Evolutionary conservation across 2,329 filamentous ascomycete species (phyloP).

Genomic region (Aspergillus sp.): DNA sequence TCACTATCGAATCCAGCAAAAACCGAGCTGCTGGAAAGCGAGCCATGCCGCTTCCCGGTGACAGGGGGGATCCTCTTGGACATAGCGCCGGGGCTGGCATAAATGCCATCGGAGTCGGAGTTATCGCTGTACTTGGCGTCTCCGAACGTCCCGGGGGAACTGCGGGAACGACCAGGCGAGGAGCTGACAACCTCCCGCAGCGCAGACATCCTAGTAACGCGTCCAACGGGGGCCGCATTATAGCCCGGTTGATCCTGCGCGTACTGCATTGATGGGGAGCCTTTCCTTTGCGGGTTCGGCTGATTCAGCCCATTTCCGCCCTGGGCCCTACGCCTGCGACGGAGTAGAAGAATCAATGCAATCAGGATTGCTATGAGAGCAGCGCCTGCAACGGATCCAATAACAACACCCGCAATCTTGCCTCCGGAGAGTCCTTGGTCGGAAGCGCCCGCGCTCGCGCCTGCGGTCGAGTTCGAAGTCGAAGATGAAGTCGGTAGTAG

Average conservation of each 20-base stretch:
- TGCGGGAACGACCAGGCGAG: slow-evolving; percentile 47
- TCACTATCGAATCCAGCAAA: slow-evolving; percentile 56
- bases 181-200: slow-evolving; percentile 65
- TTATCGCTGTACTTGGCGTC: slow-evolving; percentile 42
- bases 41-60: slow-evolving; percentile 65
- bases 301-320: slow-evolving; percentile 80
- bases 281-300: slow-evolving; percentile 57
- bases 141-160: slow-evolving; percentile 40
- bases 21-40: slow-evolving; percentile 74
- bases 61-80: slow-evolving; percentile 38
- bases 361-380: slow-evolving; percentile 60
- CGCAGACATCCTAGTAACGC: slow-evolving; percentile 92
- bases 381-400: slow-evolving; percentile 66
- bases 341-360: slow-evolving; percentile 50
- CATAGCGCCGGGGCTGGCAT: slow-evolving; percentile 62
- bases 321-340: slow-evolving; percentile 49
- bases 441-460: slow-evolving; percentile 20
- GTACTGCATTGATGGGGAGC: slow-evolving; percentile 36
- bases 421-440: slow-evolving; percentile 61
- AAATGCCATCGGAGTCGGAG: slow-evolving; percentile 57
- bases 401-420: slow-evolving; percentile 79
- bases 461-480: slow-evolving; percentile 39
- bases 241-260: slow-evolving; percentile 44
- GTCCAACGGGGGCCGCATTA: slow-evolving; percentile 71
- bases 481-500: slow-evolving; percentile 57